Conservation (phyloP, 192 early-diverging fungal genomes). For the Coemansia umbellata region DNA sequence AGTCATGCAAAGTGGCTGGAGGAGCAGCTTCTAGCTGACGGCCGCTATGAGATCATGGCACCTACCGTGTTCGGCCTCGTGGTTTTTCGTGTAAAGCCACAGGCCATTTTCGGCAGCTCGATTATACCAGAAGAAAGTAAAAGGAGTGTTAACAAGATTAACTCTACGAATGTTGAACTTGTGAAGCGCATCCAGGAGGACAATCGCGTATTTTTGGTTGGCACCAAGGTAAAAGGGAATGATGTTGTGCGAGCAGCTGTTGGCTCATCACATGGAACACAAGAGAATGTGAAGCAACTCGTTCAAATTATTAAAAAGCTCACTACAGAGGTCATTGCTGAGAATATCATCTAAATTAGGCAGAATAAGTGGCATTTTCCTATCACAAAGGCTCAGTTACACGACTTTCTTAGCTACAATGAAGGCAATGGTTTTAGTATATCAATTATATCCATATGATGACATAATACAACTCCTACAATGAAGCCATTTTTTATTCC, state of each 20-base stretch:
- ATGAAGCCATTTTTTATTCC: too few relatives aligned
- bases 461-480: too few relatives aligned
- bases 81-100: slow-evolving; percentile 46
- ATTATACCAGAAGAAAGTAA: too few relatives aligned
- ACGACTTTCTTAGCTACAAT: too few relatives aligned
- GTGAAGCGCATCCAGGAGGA: slow-evolving; percentile 28
- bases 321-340: slow-evolving; percentile 7
- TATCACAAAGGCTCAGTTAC: too few relatives aligned
- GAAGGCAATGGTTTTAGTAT: too few relatives aligned
- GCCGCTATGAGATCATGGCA: slow-evolving; percentile 47
- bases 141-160: neutral
- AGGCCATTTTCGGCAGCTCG: slow-evolving; percentile 1
- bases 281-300: slow-evolving; percentile 14
- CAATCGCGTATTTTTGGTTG: slow-evolving; percentile 41
- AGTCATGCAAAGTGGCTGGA: slow-evolving; percentile 38
- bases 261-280: slow-evolving; percentile 22
- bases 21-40: slow-evolving; percentile 28
- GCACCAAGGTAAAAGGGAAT: slow-evolving; percentile 29
- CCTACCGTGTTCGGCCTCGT: slow-evolving; percentile 47
- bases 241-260: slow-evolving; percentile 34
- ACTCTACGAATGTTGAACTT: slow-evolving; percentile 30
- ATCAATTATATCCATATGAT: too few relatives aligned
- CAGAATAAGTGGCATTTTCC: too few relatives aligned
- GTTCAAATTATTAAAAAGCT: slow-evolving; percentile 9
- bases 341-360: too few relatives aligned